Base-by-base conservation (phyloP, 192 early-diverging fungal genomes). In the Podochytrium sp. region DNA sequence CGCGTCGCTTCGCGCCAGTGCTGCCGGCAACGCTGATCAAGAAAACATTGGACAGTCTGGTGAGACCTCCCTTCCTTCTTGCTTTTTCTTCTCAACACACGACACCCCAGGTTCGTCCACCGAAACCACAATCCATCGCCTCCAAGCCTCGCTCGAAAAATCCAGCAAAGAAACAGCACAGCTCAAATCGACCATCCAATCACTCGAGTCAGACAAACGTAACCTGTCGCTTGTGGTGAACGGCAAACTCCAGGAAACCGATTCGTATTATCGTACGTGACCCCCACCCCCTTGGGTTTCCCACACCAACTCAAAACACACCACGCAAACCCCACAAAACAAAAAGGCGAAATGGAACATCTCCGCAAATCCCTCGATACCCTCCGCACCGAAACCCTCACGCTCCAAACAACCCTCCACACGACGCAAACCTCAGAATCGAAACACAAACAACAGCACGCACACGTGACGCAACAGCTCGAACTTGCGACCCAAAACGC, bases 401-500 rank as follows among this genome's bases (percentile, higher is more conserved):
- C 5, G 14, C 66, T 69, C 14, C 66, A 69, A 69, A 51, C 52
- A n/a, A 30, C n/a, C 20, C 20, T 32, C 29, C 20, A 23, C 14
- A 38, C 29, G 10, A 30, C 47, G 1, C 35, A 52, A 37, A 55
- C 47, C 5, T 30, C 66, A 16, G 27, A 52, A 38, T 2, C 66
- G 16, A 33, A 55, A 33, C 34, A 33, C 6, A 41, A 55, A 30
- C 35, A 55, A 16, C n/a, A n/a, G n/a, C 66, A 55, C 35, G 10
- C 55, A 32, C 32, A 10, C 18, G 47, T 51, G 7, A 29, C 5
- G n/a, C 88, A 92, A 76, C 85, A 90, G 59, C 47, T 89, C 7
- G 81, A 86, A n/a, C 73, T 89, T 70, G 63, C 83, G 6, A 79
- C 82, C 43, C 88, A 86, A 68, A 85, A 85, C 58, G 80, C 74